Evolutionary conservation across 352 stramenopile species (phyloP), one percentile per base, ranked within the genome.

Genomic region (Globisporangium camurandrum): DNA sequence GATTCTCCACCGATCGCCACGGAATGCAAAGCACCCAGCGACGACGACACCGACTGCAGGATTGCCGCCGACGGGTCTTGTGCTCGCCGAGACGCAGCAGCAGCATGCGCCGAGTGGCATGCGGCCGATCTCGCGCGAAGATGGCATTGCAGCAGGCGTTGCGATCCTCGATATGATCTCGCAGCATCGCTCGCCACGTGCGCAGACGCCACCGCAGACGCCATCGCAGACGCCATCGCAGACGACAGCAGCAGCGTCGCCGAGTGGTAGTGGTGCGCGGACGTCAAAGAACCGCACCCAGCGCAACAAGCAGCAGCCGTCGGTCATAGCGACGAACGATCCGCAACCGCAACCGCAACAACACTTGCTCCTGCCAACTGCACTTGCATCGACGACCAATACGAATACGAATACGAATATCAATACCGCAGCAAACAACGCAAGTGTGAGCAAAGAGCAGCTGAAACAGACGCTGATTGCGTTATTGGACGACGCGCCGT

Each of bases 151-250:
- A 19, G 83, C 83, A 4, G 83, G 82, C 30, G 80, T 90, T 42
- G 71, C 78, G 28, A 93, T 93, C 52, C 68, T 93, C 44, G 79
- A 75, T 19, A 91, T 93, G 79, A 82, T 93, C 46, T 71, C 73
- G 34, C 67, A 83, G 43, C 73, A 66, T 44, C 62, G 44, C 27
- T 19, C 44, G 44, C 34, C 44, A 12, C 14, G 27, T 9, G 11
- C 53, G 38, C 42, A 46, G 23, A n/a, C 34, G 41, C 20, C 38
- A 26, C 34, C 19, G 55, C 58, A 54, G 40, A 45, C 49, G 49
- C 46, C 49, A 17, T 42, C 42, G n/a, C 50, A 61, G 34, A 51
- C 66, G 45, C 59, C n/a, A n/a, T n/a, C n/a, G n/a, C n/a, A n/a
- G n/a, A 34, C 30, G 30, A 34, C 30, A 34, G 30, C 30, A 12